phyloP scores from a whole-genome alignment of 148 eudicot genomes.

The Rhododendron griersonianum region DNA sequence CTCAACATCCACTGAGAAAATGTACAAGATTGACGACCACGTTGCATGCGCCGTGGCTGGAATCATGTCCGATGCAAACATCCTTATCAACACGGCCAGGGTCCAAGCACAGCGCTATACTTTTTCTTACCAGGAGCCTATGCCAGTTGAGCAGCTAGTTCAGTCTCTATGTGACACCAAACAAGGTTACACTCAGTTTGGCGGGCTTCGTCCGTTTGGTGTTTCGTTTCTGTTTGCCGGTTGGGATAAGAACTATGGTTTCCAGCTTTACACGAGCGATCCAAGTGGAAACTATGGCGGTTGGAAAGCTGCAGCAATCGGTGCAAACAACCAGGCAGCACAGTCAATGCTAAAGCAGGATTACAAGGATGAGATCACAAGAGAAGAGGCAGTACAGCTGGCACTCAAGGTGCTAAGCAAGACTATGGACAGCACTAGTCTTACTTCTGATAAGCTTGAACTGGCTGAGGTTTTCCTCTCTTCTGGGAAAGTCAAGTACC shows the following conservation, averaged over 20 bases:
- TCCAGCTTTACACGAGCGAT: conserved; percentile 88
- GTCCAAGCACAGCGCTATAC: conserved; percentile 87
- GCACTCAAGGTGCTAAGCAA: conserved; percentile 91
- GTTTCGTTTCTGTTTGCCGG: conserved; percentile 88
- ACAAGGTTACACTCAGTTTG: conserved; percentile 93
- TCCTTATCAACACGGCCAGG: conserved; percentile 83
- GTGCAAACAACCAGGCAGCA: conserved; percentile 90
- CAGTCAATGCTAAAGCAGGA: conserved; percentile 98
- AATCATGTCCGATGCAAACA: conserved; percentile 93
- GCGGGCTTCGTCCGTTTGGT: conserved; percentile 94
- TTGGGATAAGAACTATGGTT: conserved; percentile 79
- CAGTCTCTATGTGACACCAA: conserved; percentile 84
- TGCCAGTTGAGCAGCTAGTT: conserved; percentile 93
- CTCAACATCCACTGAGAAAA: conserved; percentile 76
- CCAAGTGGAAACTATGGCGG: conserved; percentile 93
- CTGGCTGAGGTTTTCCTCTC: conserved; percentile 74
- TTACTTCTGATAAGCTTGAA: conserved; percentile 89
- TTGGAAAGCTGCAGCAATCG: conserved; percentile 94
- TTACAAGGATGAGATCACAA: conserved; percentile 77
- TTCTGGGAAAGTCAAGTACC: conserved; percentile 81
- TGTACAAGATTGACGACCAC: conserved; percentile 93
- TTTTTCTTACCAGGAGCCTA: conserved; percentile 68
- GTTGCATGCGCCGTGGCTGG: conserved; percentile 96
- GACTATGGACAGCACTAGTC: conserved; percentile 97
- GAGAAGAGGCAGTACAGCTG: conserved; percentile 87